Conservation (phyloP, 1,139 yeast genomes). For the Scheffersomyces insectosa region DNA sequence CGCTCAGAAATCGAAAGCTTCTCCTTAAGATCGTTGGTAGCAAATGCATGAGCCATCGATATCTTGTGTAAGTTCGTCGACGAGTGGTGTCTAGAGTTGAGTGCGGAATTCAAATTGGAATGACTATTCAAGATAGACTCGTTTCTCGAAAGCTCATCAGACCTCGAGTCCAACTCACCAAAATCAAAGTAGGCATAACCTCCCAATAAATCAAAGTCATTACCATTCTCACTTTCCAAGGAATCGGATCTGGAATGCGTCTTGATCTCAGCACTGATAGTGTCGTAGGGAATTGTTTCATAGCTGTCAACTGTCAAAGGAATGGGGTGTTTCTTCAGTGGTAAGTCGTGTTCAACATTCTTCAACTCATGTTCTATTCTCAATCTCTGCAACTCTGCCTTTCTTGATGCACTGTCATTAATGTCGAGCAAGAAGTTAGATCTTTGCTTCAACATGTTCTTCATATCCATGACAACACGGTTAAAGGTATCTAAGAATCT, state of each 20-base stretch:
- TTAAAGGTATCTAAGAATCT: slow-evolving; percentile 64
- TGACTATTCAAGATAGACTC: slow-evolving; percentile 33
- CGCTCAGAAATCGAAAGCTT: slow-evolving; percentile 34
- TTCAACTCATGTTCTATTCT: slow-evolving; percentile 40
- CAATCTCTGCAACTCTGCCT: slow-evolving; percentile 34
- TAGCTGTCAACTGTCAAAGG: slow-evolving; percentile 21
- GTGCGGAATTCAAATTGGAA: slow-evolving; percentile 17
- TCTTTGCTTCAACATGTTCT: slow-evolving; percentile 42
- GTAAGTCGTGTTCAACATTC: slow-evolving; percentile 26
- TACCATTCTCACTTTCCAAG: slow-evolving; percentile 7
- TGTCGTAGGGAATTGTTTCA: slow-evolving; percentile 19
- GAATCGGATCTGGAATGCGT: slow-evolving; percentile 9
- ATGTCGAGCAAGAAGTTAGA: slow-evolving; percentile 35
- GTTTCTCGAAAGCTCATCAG: slow-evolving; percentile 30
- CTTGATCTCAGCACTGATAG: not conserved
- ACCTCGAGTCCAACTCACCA: slow-evolving; percentile 49
- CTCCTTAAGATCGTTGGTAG: slow-evolving; percentile 22
- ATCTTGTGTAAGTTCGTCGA: slow-evolving; percentile 24
- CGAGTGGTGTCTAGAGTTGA: slow-evolving; percentile 35
- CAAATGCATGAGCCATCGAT: slow-evolving; percentile 4
- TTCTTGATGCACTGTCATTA: slow-evolving; percentile 37
- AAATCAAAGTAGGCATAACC: slow-evolving; percentile 79
- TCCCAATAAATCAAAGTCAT: slow-evolving; percentile 49
- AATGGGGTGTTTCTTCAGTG: slow-evolving; percentile 41
- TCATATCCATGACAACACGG: slow-evolving; percentile 58